Evolutionary conservation across 2,329 filamentous ascomycete genomes (phyloP).

Genomic region (Xylariaceae sp.): DNA sequence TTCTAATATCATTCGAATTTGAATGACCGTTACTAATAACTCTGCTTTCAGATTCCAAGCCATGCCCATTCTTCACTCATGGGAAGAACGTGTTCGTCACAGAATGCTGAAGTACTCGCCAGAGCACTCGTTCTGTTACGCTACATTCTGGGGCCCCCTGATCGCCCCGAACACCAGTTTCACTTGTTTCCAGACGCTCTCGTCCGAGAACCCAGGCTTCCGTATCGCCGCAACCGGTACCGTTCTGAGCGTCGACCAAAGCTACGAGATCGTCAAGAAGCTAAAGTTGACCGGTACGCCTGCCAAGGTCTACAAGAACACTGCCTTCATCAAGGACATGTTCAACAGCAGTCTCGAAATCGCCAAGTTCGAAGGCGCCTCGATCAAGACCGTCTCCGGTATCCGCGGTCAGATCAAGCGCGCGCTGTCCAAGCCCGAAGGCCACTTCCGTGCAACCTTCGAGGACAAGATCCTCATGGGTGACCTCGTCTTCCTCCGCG

Average conservation of each 20-base stretch:
- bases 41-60: constrained; percentile 18
- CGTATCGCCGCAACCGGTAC: constrained; percentile 91
- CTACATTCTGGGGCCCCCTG: constrained; percentile 88
- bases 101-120: constrained; percentile 99
- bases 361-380: constrained; percentile 94
- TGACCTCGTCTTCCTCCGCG: constrained; percentile 92
- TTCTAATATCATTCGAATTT: background rate
- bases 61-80: constrained; percentile 21
- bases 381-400: constrained; percentile 92
- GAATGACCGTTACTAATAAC: constrained; percentile 2
- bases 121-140: constrained; percentile 99
- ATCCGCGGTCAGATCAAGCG: constrained; percentile 96
- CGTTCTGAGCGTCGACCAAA: constrained; percentile 89
- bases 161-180: constrained; percentile 96
- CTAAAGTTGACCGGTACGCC: constrained; percentile 90
- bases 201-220: constrained; percentile 80
- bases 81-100: constrained; percentile 65
- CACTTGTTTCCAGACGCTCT: constrained; percentile 86
- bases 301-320: constrained; percentile 72
- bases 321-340: constrained; percentile 96
- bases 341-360: constrained; percentile 90
- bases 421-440: constrained; percentile 86
- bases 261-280: constrained; percentile 98
- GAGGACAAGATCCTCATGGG: constrained; percentile 97
- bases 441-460: constrained; percentile 93